Percentiles rank a stretch among this genome's conserved stretches.
These are phyloP conservation scores for Fusarium liriodendri DNA, from an alignment of 2,329 filamentous ascomycete genomes.

Conservation along the genomic window DNA sequence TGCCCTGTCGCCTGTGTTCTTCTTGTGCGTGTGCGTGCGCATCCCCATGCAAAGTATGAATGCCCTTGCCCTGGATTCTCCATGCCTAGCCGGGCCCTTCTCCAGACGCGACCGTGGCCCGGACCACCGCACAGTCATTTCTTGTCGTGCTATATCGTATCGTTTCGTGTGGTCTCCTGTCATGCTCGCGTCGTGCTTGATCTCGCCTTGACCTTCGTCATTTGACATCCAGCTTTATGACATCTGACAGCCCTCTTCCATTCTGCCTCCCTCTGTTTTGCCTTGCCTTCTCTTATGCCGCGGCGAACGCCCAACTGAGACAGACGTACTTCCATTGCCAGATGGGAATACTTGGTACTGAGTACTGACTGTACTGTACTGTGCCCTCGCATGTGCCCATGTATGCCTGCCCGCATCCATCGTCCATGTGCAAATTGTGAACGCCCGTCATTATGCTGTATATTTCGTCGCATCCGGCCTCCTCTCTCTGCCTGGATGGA, in stretches of 20 bases:
- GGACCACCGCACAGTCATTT: slow-evolving; percentile 25
- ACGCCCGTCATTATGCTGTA: slow-evolving; percentile 24
- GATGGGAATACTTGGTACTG: background rate
- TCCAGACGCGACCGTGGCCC: slow-evolving; percentile 32
- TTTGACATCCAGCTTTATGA: slow-evolving; percentile 28
- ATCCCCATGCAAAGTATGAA: slow-evolving; percentile 11
- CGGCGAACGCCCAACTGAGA: slow-evolving; percentile 32
- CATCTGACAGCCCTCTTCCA: slow-evolving; percentile 25
- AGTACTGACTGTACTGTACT: background rate
- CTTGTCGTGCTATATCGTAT: slow-evolving; percentile 10
- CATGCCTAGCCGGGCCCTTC: slow-evolving; percentile 24
- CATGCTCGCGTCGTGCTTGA: slow-evolving; percentile 14
- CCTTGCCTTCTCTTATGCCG: slow-evolving; percentile 12
- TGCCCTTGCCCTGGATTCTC: slow-evolving; percentile 16
- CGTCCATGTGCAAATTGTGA: slow-evolving; percentile 14
- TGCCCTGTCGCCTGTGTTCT: background rate
- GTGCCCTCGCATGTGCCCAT: background rate
- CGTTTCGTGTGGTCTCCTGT: slow-evolving; percentile 26
- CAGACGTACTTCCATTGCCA: slow-evolving; percentile 19
- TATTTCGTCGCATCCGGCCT: slow-evolving; percentile 27
- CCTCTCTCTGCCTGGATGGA: slow-evolving; percentile 21
- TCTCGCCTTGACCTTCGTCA: slow-evolving; percentile 13
- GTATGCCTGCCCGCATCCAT: background rate
- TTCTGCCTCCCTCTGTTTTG: background rate
- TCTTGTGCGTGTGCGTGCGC: slow-evolving; percentile 9